phyloP scores from a whole-genome alignment of 306 rosid genomes.

The Albizia julibrissin region DNA sequence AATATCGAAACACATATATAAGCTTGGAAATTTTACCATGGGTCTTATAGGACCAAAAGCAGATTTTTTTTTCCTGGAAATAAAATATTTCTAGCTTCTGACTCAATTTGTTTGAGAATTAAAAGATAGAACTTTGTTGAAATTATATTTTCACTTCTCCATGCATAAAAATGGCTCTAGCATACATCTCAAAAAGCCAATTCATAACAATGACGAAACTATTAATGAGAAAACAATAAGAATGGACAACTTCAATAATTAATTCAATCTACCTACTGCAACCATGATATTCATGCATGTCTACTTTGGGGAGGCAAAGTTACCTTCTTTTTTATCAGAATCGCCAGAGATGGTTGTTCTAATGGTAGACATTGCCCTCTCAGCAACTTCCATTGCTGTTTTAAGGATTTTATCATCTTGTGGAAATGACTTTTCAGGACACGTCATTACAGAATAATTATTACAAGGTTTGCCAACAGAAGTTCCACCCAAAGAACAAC shows the following conservation, averaged over 20 bases:
- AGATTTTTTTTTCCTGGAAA: not conserved
- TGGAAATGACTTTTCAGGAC: constrained; percentile 43
- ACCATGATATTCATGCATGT: constrained; percentile 19
- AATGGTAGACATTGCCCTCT: constrained; percentile 69
- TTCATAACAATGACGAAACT: not conserved
- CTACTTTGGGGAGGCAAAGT: constrained; percentile 19
- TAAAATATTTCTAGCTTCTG: not conserved
- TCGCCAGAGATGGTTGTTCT: constrained; percentile 44
- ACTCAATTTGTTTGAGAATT: constrained; percentile 9
- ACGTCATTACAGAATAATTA: constrained; percentile 39
- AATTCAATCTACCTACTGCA: constrained; percentile 12
- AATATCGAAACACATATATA: not conserved
- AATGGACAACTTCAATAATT: constrained; percentile 7
- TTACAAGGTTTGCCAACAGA: constrained; percentile 43
- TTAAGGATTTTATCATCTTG: constrained; percentile 47
- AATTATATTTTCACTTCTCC: constrained; percentile 7
- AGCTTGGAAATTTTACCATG: not conserved
- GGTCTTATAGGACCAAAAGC: not conserved
- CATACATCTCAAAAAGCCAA: not conserved
- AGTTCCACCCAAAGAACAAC: constrained; percentile 45
- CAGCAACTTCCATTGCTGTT: constrained; percentile 76
- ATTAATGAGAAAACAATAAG: not conserved
- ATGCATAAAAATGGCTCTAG: constrained; percentile 9
- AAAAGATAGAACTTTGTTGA: not conserved
- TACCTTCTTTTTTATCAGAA: constrained; percentile 60